Conservation (phyloP, 1,139 yeast genomes). For the Zhuliangozyma parablackwelliae region DNA sequence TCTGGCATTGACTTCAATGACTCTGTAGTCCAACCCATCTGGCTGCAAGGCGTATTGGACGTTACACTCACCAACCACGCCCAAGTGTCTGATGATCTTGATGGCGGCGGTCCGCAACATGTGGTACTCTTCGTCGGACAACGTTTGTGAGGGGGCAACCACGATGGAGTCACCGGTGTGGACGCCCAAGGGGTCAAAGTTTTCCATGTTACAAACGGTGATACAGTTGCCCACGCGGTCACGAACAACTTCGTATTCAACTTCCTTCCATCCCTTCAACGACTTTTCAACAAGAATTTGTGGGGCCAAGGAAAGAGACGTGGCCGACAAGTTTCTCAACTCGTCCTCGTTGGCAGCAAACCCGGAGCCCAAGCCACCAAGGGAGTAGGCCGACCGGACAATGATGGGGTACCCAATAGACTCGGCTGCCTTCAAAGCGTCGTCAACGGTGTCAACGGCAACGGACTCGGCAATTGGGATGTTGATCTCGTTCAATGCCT, state of each 20-base stretch:
- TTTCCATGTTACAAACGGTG: slow-evolving; percentile 99
- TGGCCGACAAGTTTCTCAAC: slow-evolving; percentile 76
- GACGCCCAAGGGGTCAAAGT: slow-evolving; percentile 96
- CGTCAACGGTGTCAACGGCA: slow-evolving; percentile 74
- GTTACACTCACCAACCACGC: slow-evolving; percentile 99
- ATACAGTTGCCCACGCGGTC: slow-evolving; percentile 97
- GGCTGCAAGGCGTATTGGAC: slow-evolving; percentile 97
- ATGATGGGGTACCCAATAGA: slow-evolving; percentile 93
- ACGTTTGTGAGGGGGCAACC: slow-evolving; percentile 97
- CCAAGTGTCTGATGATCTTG: slow-evolving; percentile 93
- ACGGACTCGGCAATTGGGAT: slow-evolving; percentile 94
- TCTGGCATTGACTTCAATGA: slow-evolving; percentile 97
- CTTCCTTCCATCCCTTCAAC: slow-evolving; percentile 99
- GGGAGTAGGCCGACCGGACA: slow-evolving; percentile 95
- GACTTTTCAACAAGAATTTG: slow-evolving; percentile 94
- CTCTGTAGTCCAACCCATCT: slow-evolving; percentile 89
- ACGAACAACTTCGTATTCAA: slow-evolving; percentile 97
- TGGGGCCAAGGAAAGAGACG: slow-evolving; percentile 94
- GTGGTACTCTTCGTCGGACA: slow-evolving; percentile 95
- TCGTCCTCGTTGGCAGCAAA: slow-evolving; percentile 89
- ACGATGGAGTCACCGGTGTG: slow-evolving; percentile 99
- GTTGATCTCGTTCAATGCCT: slow-evolving; percentile 89
- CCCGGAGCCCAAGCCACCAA: slow-evolving; percentile 98
- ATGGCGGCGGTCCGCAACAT: slow-evolving; percentile 98
- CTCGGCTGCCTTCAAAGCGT: slow-evolving; percentile 80